Conservation (phyloP, 75 land plant genomes). For the Adiantum capillusveneris region DNA sequence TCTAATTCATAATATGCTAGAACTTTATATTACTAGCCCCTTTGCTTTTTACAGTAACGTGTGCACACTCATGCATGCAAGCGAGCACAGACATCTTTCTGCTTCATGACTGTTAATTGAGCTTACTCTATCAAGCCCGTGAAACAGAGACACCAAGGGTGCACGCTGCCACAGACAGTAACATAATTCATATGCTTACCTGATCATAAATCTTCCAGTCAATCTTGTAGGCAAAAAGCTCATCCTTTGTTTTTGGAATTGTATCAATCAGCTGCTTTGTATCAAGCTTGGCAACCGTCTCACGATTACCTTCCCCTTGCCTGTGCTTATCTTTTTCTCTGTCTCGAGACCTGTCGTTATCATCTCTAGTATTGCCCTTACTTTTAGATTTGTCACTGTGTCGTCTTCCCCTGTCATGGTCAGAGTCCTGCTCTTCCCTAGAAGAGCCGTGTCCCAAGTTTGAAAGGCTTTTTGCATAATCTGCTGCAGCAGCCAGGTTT, state of each 20-base stretch:
- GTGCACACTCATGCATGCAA: too few relatives aligned
- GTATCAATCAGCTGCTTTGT: slow-evolving; percentile 95
- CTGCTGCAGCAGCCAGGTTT: slow-evolving; percentile 75
- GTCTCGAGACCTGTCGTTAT: slow-evolving; percentile 33
- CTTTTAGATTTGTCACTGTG: slow-evolving; percentile 36
- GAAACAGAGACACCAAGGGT: too few relatives aligned
- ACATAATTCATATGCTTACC: slow-evolving; percentile 52
- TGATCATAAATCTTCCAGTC: slow-evolving; percentile 91
- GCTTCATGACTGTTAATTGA: too few relatives aligned
- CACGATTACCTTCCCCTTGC: slow-evolving; percentile 26
- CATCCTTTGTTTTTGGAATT: slow-evolving; percentile 96
- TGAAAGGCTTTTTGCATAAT: slow-evolving; percentile 73
- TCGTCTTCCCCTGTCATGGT: slow-evolving; percentile 42
- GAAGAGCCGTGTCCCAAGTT: slow-evolving; percentile 13
- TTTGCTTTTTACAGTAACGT: too few relatives aligned
- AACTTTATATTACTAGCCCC: too few relatives aligned
- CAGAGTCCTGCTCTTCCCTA: slow-evolving; percentile 50
- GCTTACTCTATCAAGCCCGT: too few relatives aligned
- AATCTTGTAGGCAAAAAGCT: slow-evolving; percentile 74
- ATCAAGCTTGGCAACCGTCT: slow-evolving; percentile 59
- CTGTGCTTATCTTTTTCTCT: slow-evolving; percentile 36
- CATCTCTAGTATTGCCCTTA: slow-evolving; percentile 36
- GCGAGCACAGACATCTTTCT: too few relatives aligned
- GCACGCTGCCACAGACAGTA: too few relatives aligned
- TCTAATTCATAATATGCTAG: too few relatives aligned